phyloP scores from a whole-genome alignment of 164 flowering plant genomes.

The Macadamia integrifolia region DNA sequence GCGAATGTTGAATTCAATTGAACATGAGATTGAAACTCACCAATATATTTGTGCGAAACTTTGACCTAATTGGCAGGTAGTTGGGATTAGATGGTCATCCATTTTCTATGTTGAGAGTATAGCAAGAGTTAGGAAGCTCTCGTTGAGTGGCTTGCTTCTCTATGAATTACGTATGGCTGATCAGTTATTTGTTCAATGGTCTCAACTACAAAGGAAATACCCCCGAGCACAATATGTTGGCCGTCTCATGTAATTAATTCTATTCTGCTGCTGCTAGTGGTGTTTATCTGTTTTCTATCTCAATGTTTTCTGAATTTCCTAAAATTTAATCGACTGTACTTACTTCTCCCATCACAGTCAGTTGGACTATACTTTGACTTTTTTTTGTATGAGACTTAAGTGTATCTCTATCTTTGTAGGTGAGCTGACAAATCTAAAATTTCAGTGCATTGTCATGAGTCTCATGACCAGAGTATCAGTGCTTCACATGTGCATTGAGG shows the following conservation, averaged over 20 bases:
- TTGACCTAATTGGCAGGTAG: conserved; percentile 42
- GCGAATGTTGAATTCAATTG: background rate
- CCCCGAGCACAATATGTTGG: conserved; percentile 76
- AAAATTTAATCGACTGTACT: background rate
- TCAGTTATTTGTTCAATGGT: conserved; percentile 92
- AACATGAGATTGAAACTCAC: background rate
- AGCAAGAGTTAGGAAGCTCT: conserved; percentile 81
- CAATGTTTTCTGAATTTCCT: conserved; percentile 1
- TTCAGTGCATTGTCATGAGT: background rate
- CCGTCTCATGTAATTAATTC: conserved; percentile 46
- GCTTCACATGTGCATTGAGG: background rate
- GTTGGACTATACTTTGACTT: too few species aligned
- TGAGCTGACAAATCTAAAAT: background rate
- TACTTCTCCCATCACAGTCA: background rate
- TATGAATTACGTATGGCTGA: conserved; percentile 76
- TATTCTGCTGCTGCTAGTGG: conserved; percentile 5
- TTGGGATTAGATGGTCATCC: conserved; percentile 80
- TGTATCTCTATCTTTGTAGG: background rate
- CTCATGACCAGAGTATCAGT: background rate
- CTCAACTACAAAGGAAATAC: conserved; percentile 65
- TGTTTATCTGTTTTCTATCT: conserved; percentile 4
- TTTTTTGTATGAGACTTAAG: background rate
- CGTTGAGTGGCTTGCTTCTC: conserved; percentile 80
- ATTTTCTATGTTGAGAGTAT: conserved; percentile 83
- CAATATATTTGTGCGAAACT: background rate